phyloP scores from a whole-genome alignment of 2,329 filamentous ascomycete species.

The Arachnomyces sp. region DNA sequence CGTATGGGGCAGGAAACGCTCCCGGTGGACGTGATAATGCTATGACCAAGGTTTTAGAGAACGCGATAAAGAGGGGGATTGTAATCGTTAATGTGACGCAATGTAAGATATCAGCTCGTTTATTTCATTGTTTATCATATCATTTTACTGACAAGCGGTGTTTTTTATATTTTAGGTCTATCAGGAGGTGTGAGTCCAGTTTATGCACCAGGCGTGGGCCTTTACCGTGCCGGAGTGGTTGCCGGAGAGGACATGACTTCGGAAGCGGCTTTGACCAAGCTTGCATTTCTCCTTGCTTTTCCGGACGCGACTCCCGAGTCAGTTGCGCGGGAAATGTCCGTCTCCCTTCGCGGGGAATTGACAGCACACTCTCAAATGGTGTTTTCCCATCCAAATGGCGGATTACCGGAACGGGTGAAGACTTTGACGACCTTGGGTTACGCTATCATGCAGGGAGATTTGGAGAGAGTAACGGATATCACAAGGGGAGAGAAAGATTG shows the following conservation, averaged over 20 bases:
- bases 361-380: constrained; percentile 66
- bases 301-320: constrained; percentile 58
- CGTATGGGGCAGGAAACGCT: constrained; percentile 87
- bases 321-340: constrained; percentile 63
- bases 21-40: constrained; percentile 73
- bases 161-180: constrained; percentile 28
- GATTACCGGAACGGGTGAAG: constrained; percentile 50
- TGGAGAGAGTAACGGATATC: constrained; percentile 58
- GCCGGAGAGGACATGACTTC: constrained; percentile 84
- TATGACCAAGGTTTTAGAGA: constrained; percentile 67
- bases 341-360: constrained; percentile 74
- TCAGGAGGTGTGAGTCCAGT: constrained; percentile 68
- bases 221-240: constrained; percentile 77
- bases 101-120: constrained; percentile 52
- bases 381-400: constrained; percentile 65
- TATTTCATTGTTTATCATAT: constrained; percentile 36
- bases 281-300: constrained; percentile 73
- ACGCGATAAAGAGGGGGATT: constrained; percentile 71
- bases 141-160: background rate
- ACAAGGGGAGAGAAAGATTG: constrained; percentile 58
- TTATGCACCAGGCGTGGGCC: constrained; percentile 69
- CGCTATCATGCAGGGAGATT: constrained; percentile 65
- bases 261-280: constrained; percentile 83
- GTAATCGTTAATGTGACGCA: constrained; percentile 89
- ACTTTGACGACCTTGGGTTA: constrained; percentile 72